Evolutionary conservation across 208 protist genomes (phyloP).

Genomic region (Trypanosoma rangeli): DNA sequence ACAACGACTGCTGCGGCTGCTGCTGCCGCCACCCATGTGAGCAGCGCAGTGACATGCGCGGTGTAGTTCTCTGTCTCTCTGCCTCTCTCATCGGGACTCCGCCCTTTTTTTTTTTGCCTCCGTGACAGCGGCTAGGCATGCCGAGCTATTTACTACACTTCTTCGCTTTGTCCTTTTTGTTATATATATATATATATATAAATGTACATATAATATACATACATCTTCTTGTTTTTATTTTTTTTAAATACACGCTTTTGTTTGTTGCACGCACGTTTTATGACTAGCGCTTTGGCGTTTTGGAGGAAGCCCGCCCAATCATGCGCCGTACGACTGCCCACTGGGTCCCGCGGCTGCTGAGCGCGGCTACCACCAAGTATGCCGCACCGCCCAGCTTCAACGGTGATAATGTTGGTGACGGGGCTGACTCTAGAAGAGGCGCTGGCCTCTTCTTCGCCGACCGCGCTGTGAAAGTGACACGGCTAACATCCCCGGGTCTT

Average conservation of each 20-base stretch:
- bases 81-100: too few species aligned
- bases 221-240: conserved; percentile 3
- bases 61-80: too few species aligned
- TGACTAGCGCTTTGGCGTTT: conserved; percentile 15
- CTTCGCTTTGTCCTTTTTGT: conserved; percentile 7
- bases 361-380: neutral
- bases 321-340: conserved; percentile 17
- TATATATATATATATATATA: too few species aligned
- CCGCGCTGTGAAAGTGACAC: conserved; percentile 68
- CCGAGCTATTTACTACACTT: too few species aligned
- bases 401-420: neutral
- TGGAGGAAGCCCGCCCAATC: conserved; percentile 1
- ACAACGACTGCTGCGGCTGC: neutral
- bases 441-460: conserved; percentile 65
- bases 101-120: too few species aligned
- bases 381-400: neutral
- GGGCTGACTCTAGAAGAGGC: neutral
- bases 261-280: conserved; percentile 1
- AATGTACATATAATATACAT: too few species aligned
- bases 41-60: too few species aligned
- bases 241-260: conserved; percentile 13
- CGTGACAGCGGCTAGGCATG: too few species aligned
- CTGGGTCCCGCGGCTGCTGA: conserved; percentile 4
- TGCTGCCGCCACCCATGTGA: too few species aligned
- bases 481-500: conserved; percentile 29